Evolutionary conservation across 2,329 filamentous ascomycete genomes (phyloP).

Genomic region (Lasiodiplodia theobromae): DNA sequence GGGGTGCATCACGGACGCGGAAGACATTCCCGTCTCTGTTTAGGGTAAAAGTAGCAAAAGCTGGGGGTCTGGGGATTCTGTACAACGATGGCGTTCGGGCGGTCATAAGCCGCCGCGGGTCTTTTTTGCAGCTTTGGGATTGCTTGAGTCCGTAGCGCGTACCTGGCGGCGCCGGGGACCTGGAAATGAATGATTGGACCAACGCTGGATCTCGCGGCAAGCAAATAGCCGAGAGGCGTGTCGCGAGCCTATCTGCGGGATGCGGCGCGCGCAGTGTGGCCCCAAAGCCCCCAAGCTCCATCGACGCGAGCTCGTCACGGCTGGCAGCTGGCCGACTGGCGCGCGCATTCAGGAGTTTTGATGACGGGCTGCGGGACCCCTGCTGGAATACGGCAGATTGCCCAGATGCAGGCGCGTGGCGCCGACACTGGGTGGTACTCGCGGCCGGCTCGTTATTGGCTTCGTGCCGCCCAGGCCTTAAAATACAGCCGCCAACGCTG

Average conservation of each 20-base stretch:
- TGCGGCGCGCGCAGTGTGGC: conserved; percentile 18
- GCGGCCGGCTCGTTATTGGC: conserved; percentile 19
- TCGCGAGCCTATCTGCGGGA: conserved; percentile 24
- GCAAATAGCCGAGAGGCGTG: conserved; percentile 26
- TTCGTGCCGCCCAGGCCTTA: conserved; percentile 24
- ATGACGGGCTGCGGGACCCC: conserved; percentile 22
- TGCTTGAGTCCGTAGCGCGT: conserved; percentile 6
- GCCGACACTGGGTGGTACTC: conserved; percentile 14
- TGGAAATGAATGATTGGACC: conserved; percentile 29
- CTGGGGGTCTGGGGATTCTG: conserved; percentile 19
- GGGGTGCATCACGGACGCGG: conserved; percentile 64
- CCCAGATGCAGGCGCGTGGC: conserved; percentile 29
- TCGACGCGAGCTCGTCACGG: conserved; percentile 12
- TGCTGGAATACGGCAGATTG: conserved; percentile 27
- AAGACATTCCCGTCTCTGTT: conserved; percentile 15
- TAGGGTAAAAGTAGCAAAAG: conserved; percentile 15
- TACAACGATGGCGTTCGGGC: conserved; percentile 24
- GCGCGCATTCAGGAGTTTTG: conserved; percentile 28
- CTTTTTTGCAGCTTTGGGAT: conserved; percentile 9
- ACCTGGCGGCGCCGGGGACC: conserved; percentile 23
- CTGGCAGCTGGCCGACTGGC: conserved; percentile 16
- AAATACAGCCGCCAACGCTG: conserved; percentile 26
- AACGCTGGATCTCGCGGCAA: conserved; percentile 23
- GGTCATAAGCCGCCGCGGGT: conserved; percentile 8
- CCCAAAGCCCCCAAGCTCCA: conserved; percentile 14